Evolutionary conservation across 306 rosid genomes (phyloP), one percentile per base, ranked within the genome.

Genomic region (Quercus cerris): DNA sequence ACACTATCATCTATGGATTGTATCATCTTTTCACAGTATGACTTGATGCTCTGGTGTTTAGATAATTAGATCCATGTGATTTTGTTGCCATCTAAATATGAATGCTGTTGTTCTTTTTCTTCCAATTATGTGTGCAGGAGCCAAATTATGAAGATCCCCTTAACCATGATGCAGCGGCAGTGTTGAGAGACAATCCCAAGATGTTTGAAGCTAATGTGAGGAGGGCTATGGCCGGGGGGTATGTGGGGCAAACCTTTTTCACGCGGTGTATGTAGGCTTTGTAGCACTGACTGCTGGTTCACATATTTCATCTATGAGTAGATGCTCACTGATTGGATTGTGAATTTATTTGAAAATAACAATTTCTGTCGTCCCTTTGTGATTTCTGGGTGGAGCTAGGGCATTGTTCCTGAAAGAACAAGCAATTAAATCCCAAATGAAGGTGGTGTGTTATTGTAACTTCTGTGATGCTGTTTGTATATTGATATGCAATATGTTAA

Each of bases 141-240:
- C 98, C 98, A 58, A 94, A 94, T 76, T 83, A 80, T 51, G 98
- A 94, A 89, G 98, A 94, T 80, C 98, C 98, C 25, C 88, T 94
- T 70, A 94, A 94, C 80, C 98, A 94, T 20, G 97, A 92, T 3
- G 97, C 98, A 18, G 98, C 98, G 6, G 91, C 91, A 27, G 97
- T 91, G 83, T 80, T 94, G 89, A 91, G 94, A 86, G 98, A 90
- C 6, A 91, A 87, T 77, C 97, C 97, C 1, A 88, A 83, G 80
- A 56, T 91, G 80, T 94, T 94, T 28, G 94, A 92, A 80, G 81
- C 92, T n/a, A 91, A 94, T 73, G 97, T 92, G 78, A 88, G 90
- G 86, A 88, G 91, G 90, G 98, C 97, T 56, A 94, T 91, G 97
- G 83, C 93, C 28, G 98, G 98, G 38, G 98, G 98, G n/a, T 89